These are phyloP conservation scores for Pythium oligandrum DNA, from an alignment of 352 stramenopile species.

Conservation along the genomic window DNA sequence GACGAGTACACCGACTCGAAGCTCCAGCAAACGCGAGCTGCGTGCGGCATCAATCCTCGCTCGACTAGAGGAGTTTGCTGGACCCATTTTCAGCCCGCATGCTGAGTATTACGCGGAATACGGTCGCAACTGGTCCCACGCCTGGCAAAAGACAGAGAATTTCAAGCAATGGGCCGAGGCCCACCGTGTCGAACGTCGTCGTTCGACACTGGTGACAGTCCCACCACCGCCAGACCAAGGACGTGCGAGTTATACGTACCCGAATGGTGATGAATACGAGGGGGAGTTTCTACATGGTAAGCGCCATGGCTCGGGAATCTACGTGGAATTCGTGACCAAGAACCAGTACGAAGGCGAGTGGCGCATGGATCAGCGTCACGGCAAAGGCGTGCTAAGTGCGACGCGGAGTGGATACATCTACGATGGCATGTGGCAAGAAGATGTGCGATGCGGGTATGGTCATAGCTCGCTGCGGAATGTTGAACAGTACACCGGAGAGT, in stretches of 20 bases:
- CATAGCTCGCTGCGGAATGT: conserved; percentile 65
- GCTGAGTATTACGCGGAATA: conserved; percentile 50
- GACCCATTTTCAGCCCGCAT: conserved; percentile 37
- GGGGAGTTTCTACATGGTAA: conserved; percentile 59
- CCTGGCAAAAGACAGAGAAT: conserved; percentile 64
- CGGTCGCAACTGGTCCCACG: conserved; percentile 47
- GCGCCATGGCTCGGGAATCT: conserved; percentile 69
- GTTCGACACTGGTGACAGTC: conserved; percentile 16
- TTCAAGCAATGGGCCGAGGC: conserved; percentile 44
- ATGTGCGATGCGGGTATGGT: conserved; percentile 64
- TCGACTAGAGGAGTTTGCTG: conserved; percentile 47
- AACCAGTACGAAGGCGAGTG: conserved; percentile 79
- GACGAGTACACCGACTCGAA: not conserved
- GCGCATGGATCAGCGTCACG: conserved; percentile 56
- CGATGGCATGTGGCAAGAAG: conserved; percentile 67
- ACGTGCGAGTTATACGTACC: conserved; percentile 42
- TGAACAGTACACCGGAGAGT: conserved; percentile 72
- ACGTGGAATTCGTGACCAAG: conserved; percentile 70
- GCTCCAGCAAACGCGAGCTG: conserved; percentile 17
- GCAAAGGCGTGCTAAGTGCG: conserved; percentile 61
- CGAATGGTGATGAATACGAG: conserved; percentile 78
- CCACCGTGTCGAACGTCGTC: conserved; percentile 24
- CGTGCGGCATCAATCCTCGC: conserved; percentile 39
- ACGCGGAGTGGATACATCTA: conserved; percentile 65
- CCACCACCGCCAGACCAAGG: conserved; percentile 40